Conservation (phyloP, 1,284 basidiomycete genomes). For the Malassezia caprae region DNA sequence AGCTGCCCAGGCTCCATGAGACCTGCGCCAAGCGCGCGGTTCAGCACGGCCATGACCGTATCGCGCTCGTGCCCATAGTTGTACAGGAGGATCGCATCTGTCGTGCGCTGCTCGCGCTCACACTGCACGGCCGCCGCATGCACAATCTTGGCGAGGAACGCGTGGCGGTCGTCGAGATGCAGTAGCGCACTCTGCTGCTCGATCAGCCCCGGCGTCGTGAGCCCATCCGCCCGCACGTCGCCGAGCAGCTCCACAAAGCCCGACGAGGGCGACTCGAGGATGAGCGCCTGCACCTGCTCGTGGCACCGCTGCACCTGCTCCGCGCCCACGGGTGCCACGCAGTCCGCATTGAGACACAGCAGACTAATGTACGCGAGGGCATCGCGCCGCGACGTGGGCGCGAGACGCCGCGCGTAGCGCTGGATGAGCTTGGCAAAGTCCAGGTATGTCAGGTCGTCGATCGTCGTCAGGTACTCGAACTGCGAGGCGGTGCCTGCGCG, state of each 20-base stretch:
- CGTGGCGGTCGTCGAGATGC: constrained; percentile 60
- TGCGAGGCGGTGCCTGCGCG: constrained; percentile 68
- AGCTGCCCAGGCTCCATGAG: constrained; percentile 32
- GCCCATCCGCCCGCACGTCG: constrained; percentile 76
- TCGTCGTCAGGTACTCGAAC: constrained; percentile 26
- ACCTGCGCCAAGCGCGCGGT: constrained; percentile 72
- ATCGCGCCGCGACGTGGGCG: constrained; percentile 78
- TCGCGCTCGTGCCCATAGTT: constrained; percentile 86
- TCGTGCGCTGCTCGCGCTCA: constrained; percentile 60
- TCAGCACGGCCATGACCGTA: constrained; percentile 77
- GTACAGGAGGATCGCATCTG: constrained; percentile 88
- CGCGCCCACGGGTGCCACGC: constrained; percentile 56
- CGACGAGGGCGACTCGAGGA: constrained; percentile 63
- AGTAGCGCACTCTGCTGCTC: constrained; percentile 71
- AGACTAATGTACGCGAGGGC: constrained; percentile 93
- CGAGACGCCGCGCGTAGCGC: constrained; percentile 83
- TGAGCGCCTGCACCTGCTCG: constrained; percentile 76
- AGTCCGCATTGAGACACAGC: constrained; percentile 67
- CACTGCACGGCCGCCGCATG: constrained; percentile 66
- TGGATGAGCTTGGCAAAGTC: constrained; percentile 75
- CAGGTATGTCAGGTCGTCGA: constrained; percentile 50
- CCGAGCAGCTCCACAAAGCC: constrained; percentile 77
- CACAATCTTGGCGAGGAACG: constrained; percentile 75
- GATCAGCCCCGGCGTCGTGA: constrained; percentile 74
- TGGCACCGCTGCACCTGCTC: constrained; percentile 76